A percentile compares a stretch with the other conserved stretches of the same genome.
Conservation (phyloP, 2,329 filamentous ascomycete species). For the Alternaria consortialis region DNA sequence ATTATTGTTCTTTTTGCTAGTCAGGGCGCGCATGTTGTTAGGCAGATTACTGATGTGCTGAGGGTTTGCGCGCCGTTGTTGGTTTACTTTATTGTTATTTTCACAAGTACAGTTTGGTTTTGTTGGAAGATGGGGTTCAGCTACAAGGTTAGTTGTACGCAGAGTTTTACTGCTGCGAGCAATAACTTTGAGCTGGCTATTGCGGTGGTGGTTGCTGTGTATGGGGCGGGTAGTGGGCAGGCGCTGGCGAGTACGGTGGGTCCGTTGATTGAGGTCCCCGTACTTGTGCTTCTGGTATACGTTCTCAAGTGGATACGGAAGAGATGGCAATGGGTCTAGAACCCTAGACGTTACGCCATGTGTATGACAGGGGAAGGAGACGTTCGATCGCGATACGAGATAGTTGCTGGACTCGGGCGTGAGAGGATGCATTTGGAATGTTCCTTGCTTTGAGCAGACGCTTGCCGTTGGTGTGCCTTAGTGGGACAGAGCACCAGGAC, state of each 20-base stretch:
- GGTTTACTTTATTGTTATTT: conserved; percentile 81
- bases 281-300: conserved; percentile 80
- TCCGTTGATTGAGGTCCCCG: conserved; percentile 86
- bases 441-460: neutral
- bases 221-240: conserved; percentile 79
- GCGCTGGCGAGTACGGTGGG: conserved; percentile 85
- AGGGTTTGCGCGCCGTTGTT: conserved; percentile 82
- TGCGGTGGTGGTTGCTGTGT: conserved; percentile 83
- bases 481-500: neutral
- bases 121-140: conserved; percentile 74
- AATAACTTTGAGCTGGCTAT: conserved; percentile 96
- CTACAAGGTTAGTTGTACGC: conserved; percentile 75
- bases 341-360: conserved; percentile 34
- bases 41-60: conserved; percentile 84
- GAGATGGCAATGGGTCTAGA: conserved; percentile 61
- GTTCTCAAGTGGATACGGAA: conserved; percentile 68
- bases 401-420: neutral
- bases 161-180: conserved; percentile 89
- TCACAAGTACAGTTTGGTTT: conserved; percentile 71
- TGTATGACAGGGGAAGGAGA: neutral
- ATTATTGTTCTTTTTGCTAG: conserved; percentile 87
- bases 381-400: neutral
- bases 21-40: conserved; percentile 80
- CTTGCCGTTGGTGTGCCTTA: conserved; percentile 2
- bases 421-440: conserved; percentile 5